Percentiles rank a stretch among this genome's conserved stretches.
phyloP scores from a whole-genome alignment of 495 filamentous ascomycete genomes.

The Aspergillus egyptiacus region DNA sequence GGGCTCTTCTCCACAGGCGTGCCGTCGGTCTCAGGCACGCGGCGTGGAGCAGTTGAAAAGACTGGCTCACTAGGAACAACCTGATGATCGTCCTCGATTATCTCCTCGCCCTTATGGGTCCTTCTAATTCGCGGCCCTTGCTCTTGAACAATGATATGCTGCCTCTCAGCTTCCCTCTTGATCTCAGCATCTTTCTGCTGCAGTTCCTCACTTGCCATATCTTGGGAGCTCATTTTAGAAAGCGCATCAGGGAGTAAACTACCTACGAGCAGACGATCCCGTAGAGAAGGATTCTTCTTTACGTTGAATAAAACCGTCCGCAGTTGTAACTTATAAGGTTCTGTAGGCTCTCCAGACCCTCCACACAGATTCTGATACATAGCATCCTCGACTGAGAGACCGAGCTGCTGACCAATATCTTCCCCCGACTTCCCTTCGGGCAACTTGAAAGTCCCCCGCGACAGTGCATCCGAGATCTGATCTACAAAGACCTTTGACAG shows the following conservation, averaged over 20 bases:
- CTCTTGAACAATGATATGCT: constrained; percentile 77
- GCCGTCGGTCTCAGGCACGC: constrained; percentile 34
- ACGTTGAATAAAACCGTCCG: constrained; percentile 71
- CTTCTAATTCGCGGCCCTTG: constrained; percentile 77
- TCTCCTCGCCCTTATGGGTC: constrained; percentile 93
- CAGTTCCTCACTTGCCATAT: constrained; percentile 86
- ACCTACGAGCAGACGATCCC: constrained; percentile 65
- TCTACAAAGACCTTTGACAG: constrained; percentile 51
- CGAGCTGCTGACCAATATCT: constrained; percentile 50
- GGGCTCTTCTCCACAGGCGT: constrained; percentile 34
- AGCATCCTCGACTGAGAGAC: constrained; percentile 69
- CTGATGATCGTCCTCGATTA: constrained; percentile 64
- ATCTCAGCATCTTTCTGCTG: constrained; percentile 70
- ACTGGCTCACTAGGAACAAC: constrained; percentile 43
- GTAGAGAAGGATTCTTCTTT: constrained; percentile 75
- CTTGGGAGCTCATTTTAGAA: constrained; percentile 75
- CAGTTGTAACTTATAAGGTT: constrained; percentile 52
- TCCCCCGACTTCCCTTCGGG: constrained; percentile 47
- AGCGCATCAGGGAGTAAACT: constrained; percentile 64
- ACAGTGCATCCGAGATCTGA: constrained; percentile 45
- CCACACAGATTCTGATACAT: constrained; percentile 53
- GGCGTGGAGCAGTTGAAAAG: constrained; percentile 41
- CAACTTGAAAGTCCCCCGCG: constrained; percentile 46
- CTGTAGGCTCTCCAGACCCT: constrained; percentile 43
- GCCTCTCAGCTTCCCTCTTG: constrained; percentile 76